Evolutionary conservation across 176 grass and related monocot genomes (phyloP).

Genomic region (Eragrostis curvula): DNA sequence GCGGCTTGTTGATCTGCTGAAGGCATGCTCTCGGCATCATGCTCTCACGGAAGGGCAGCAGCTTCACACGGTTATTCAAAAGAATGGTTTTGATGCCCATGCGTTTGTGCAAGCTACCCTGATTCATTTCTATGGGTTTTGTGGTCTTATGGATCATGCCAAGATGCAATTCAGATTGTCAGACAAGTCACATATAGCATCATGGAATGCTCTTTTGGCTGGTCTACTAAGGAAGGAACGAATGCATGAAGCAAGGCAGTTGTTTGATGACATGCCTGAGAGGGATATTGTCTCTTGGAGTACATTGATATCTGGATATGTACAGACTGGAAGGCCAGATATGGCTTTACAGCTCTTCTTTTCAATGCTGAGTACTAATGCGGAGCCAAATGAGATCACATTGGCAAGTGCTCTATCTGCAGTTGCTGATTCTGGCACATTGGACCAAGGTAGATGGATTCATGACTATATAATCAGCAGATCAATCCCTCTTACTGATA

Average conservation of each 20-base stretch:
- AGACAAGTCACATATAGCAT: constrained; percentile 55
- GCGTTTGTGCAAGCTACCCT: constrained; percentile 63
- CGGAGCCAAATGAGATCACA: constrained; percentile 56
- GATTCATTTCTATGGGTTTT: constrained; percentile 64
- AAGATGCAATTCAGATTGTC: constrained; percentile 52
- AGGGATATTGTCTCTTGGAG: constrained; percentile 70
- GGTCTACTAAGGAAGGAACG: constrained; percentile 38
- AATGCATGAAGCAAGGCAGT: constrained; percentile 42
- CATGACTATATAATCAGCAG: constrained; percentile 62
- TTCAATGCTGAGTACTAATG: constrained; percentile 39
- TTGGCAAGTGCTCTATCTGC: constrained; percentile 62
- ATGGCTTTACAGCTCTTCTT: constrained; percentile 62
- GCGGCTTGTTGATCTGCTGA: constrained; percentile 63
- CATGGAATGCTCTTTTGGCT: constrained; percentile 63
- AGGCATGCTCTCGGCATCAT: constrained; percentile 43
- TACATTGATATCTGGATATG: constrained; percentile 61
- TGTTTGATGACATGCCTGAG: constrained; percentile 67
- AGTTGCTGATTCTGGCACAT: constrained; percentile 59
- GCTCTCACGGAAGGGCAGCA: constrained; percentile 59
- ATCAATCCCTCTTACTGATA: constrained; percentile 55
- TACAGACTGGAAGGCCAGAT: constrained; percentile 41
- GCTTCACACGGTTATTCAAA: constrained; percentile 55
- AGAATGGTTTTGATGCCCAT: constrained; percentile 64
- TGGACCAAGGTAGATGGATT: constrained; percentile 67
- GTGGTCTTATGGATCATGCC: constrained; percentile 38